Conservation (phyloP, 495 filamentous ascomycete species). For the Neurospora sp. region DNA sequence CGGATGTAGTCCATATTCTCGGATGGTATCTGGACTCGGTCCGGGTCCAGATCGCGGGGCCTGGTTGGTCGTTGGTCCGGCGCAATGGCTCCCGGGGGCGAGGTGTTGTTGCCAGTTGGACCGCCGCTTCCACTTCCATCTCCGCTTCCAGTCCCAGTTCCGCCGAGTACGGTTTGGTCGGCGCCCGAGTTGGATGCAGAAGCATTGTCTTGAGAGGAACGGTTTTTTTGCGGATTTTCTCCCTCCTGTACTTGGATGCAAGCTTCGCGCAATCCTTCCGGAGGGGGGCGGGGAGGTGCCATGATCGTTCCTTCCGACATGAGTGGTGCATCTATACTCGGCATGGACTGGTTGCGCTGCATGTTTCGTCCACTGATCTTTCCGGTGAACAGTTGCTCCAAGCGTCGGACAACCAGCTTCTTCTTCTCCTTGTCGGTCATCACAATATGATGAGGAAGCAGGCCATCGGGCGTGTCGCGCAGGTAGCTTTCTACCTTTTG, state of each 20-base stretch:
- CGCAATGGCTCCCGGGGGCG: constrained; percentile 31
- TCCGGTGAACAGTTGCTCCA: constrained; percentile 75
- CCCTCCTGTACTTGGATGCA: constrained; percentile 22
- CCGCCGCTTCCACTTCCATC: constrained; percentile 18
- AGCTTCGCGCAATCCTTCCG: constrained; percentile 29
- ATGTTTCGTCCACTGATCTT: constrained; percentile 34
- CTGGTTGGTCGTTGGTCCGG: constrained; percentile 62
- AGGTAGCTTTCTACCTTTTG: constrained; percentile 51
- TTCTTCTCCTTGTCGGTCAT: constrained; percentile 62
- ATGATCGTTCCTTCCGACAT: constrained; percentile 1
- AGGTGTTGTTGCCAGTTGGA: constrained; percentile 22
- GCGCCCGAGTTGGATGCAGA: constrained; percentile 30
- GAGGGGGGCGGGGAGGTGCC: constrained; percentile 1
- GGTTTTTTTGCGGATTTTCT: constrained; percentile 15
- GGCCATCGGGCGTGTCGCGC: constrained; percentile 48
- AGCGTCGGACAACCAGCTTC: constrained; percentile 56
- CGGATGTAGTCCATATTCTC: constrained; percentile 70
- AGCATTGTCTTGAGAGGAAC: constrained; percentile 24
- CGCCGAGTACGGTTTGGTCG: constrained; percentile 29
- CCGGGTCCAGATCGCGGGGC: constrained; percentile 60
- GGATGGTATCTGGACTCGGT: constrained; percentile 52
- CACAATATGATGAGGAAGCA: constrained; percentile 40
- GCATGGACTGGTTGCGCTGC: constrained; percentile 8
- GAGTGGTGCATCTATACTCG: constrained; percentile 8
- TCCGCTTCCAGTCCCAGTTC: constrained; percentile 23